A percentile compares a stretch with the other conserved stretches of the same genome.
phyloP scores from a whole-genome alignment of 108 stramenopile genomes.

The Fistulifera pelliculosa region DNA sequence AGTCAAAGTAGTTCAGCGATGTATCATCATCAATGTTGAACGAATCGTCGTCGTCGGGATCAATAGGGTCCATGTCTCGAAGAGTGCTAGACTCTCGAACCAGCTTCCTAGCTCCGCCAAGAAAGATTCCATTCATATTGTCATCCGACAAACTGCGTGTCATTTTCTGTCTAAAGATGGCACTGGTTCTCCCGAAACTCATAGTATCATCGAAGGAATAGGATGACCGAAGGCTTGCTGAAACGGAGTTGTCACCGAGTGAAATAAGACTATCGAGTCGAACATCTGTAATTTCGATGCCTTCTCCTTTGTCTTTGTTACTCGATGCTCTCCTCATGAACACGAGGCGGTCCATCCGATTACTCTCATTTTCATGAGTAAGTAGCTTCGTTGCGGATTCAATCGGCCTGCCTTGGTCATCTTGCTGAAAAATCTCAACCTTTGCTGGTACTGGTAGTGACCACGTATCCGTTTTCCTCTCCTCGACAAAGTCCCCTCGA shows the following conservation, averaged over 20 bases:
- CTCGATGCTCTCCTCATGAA: slow-evolving; percentile 22
- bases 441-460: background rate
- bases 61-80: background rate
- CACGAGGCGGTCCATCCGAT: background rate
- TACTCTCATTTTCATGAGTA: background rate
- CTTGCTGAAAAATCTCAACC: background rate
- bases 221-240: background rate
- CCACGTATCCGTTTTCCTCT: background rate
- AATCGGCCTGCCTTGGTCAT: background rate
- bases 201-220: slow-evolving; percentile 26
- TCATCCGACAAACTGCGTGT: slow-evolving; percentile 29
- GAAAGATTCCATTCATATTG: slow-evolving; percentile 8
- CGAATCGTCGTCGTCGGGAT: slow-evolving; percentile 9
- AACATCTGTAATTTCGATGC: slow-evolving; percentile 29
- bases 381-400: background rate
- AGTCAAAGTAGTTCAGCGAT: slow-evolving; percentile 38
- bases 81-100: slow-evolving; percentile 12
- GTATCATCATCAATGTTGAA: slow-evolving; percentile 21
- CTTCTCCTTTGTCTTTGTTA: slow-evolving; percentile 33
- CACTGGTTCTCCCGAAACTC: slow-evolving; percentile 10
- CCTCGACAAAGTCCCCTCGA: background rate
- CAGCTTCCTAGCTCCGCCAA: background rate
- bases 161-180: slow-evolving; percentile 21
- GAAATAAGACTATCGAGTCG: slow-evolving; percentile 6
- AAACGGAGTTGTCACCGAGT: background rate